phyloP scores from a whole-genome alignment of 202 grass and related monocot species.

The Schoenoplectus triqueter region DNA sequence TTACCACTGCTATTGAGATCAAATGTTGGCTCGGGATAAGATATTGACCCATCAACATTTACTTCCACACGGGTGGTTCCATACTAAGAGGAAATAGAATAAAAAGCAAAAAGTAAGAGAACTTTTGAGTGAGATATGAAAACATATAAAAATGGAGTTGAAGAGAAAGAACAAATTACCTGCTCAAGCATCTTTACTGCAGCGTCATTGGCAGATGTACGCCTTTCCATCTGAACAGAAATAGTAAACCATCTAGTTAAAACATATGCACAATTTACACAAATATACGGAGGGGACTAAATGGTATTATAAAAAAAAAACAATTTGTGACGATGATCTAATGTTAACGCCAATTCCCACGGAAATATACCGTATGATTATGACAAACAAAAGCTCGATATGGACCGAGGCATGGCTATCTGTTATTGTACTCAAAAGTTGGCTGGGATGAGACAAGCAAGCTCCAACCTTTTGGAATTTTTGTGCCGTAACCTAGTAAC shows the following conservation, averaged over 20 bases:
- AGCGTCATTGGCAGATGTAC: conserved; percentile 54
- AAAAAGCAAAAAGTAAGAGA: conserved; percentile 40
- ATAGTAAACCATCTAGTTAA: not conserved
- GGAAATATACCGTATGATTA: not conserved
- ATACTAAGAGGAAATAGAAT: conserved; percentile 57
- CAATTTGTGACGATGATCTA: not conserved
- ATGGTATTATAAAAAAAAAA: not conserved
- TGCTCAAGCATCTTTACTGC: conserved; percentile 65
- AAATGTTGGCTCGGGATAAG: conserved; percentile 61
- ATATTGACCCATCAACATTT: conserved; percentile 67
- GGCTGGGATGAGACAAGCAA: too few relatives aligned
- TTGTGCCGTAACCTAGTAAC: not conserved
- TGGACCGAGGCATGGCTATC: not conserved
- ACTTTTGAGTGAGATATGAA: conserved; percentile 25
- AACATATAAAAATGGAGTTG: not conserved
- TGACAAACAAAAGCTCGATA: not conserved
- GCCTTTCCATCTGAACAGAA: conserved; percentile 58
- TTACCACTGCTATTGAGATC: conserved; percentile 66
- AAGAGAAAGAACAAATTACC: conserved; percentile 39
- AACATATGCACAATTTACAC: conserved; percentile 19
- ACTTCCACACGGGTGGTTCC: conserved; percentile 72
- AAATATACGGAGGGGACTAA: not conserved
- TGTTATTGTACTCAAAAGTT: not conserved
- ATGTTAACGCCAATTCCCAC: not conserved
- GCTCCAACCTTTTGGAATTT: not conserved